Evolutionary conservation across 2,329 filamentous ascomycete genomes (phyloP).

Genomic region (Fusarium sp.): DNA sequence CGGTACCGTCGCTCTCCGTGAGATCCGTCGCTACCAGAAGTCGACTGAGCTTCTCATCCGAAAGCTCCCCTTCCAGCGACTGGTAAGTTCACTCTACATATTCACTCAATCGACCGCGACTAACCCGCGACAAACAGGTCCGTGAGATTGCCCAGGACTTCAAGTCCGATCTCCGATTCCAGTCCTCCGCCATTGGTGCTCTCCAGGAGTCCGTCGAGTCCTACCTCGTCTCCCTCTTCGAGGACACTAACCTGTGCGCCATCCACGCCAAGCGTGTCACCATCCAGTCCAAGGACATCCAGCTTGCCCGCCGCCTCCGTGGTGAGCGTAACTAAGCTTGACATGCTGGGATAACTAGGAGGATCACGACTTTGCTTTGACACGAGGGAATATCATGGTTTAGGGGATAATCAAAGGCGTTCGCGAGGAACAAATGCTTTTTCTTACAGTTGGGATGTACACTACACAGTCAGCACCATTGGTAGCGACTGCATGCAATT

Average conservation of each 20-base stretch:
- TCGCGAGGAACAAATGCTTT: slow-evolving; percentile 56
- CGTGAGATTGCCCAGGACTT: slow-evolving; percentile 97
- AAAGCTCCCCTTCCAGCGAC: slow-evolving; percentile 97
- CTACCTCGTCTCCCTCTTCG: slow-evolving; percentile 97
- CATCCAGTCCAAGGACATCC: slow-evolving; percentile 97
- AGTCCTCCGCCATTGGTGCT: slow-evolving; percentile 96
- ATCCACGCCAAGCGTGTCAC: slow-evolving; percentile 99
- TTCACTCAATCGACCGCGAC: background rate
- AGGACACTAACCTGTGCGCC: slow-evolving; percentile 98
- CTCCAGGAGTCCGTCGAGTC: slow-evolving; percentile 99
- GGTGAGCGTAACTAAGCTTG: slow-evolving; percentile 85
- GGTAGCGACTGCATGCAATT: slow-evolving; percentile 40
- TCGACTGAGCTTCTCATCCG: slow-evolving; percentile 94
- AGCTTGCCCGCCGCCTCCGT: slow-evolving; percentile 93
- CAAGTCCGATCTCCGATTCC: slow-evolving; percentile 96
- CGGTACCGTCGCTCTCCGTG: slow-evolving; percentile 95
- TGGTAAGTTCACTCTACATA: slow-evolving; percentile 66
- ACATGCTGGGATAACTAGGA: slow-evolving; percentile 42
- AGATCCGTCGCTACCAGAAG: slow-evolving; percentile 99
- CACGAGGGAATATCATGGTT: slow-evolving; percentile 52
- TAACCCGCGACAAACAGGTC: slow-evolving; percentile 61
- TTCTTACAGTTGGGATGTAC: slow-evolving; percentile 56
- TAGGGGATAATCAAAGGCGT: slow-evolving; percentile 60
- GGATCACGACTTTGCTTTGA: slow-evolving; percentile 57
- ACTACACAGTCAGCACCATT: slow-evolving; percentile 50